phyloP scores from a whole-genome alignment of 192 early-diverging fungal species.

The Backusella westeae region DNA sequence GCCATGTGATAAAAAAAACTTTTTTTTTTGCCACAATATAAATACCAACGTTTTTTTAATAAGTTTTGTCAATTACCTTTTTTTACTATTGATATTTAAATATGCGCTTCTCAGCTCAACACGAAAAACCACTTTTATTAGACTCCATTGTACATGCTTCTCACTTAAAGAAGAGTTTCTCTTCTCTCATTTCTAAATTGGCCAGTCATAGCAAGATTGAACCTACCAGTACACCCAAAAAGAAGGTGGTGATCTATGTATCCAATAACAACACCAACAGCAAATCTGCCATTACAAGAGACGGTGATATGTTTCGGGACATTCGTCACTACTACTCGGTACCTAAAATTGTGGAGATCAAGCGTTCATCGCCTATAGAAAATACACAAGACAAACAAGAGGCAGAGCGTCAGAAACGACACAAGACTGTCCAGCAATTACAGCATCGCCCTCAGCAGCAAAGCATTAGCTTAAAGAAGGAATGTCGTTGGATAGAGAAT shows the following conservation, averaged over 20 bases:
- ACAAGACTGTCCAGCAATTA: slow-evolving; percentile 3
- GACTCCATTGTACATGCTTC: slow-evolving; percentile 5
- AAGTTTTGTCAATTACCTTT: slow-evolving; percentile 5
- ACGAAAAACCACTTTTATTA: slow-evolving; percentile 7
- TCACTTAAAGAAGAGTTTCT: neutral
- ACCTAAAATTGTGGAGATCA: neutral
- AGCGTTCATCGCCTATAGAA: neutral
- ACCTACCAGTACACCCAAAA: neutral
- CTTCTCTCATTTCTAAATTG: neutral
- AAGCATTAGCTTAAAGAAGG: neutral
- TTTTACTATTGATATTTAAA: neutral
- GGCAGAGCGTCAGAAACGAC: slow-evolving; percentile 2
- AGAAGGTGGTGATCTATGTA: neutral
- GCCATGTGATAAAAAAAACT: neutral
- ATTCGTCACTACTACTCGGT: neutral
- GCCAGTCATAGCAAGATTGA: neutral
- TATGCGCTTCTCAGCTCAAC: slow-evolving; percentile 6
- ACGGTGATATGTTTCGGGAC: slow-evolving; percentile 3
- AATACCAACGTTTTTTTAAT: neutral
- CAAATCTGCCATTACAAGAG: neutral
- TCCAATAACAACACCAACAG: neutral
- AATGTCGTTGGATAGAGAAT: slow-evolving; percentile 13
- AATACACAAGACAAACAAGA: neutral
- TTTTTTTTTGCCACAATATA: neutral
- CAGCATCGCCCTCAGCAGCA: neutral